Percentiles rank a stretch among this genome's conserved stretches.
Conservation (phyloP, 2,329 filamentous ascomycete species). For the Colletotrichum gloeosporioides region DNA sequence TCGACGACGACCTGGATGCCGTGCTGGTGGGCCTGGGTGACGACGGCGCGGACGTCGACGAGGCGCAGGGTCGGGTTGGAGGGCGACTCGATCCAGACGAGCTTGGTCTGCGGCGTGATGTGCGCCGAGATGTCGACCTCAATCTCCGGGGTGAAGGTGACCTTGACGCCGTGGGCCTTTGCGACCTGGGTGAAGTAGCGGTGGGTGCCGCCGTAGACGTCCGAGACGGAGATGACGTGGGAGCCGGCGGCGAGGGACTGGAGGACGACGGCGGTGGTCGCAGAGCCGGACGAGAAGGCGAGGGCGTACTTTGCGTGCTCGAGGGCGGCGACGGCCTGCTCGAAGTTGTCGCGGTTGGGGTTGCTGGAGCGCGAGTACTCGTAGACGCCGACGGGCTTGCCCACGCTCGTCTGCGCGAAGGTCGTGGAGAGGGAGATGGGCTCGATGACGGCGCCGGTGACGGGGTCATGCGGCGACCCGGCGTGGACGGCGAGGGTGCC, state of each 20-base stretch:
- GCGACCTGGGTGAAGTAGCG: slow-evolving; percentile 99
- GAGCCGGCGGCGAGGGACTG: slow-evolving; percentile 90
- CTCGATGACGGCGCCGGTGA: slow-evolving; percentile 94
- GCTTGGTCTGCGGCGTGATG: slow-evolving; percentile 86
- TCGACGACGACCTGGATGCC: slow-evolving; percentile 97
- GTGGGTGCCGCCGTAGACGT: slow-evolving; percentile 98
- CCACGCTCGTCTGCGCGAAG: slow-evolving; percentile 89
- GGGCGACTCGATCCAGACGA: slow-evolving; percentile 97
- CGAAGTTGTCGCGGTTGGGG: slow-evolving; percentile 95
- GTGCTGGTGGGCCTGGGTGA: slow-evolving; percentile 81
- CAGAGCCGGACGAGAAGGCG: slow-evolving; percentile 92
- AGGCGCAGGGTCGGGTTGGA: slow-evolving; percentile 93
- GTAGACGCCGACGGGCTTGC: slow-evolving; percentile 84
- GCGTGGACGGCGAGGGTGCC: slow-evolving; percentile 95
- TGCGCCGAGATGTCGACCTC: slow-evolving; percentile 85
- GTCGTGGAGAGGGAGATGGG: slow-evolving; percentile 96
- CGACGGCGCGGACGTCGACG: slow-evolving; percentile 90
- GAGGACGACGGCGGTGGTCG: slow-evolving; percentile 90
- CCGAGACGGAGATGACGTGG: slow-evolving; percentile 94
- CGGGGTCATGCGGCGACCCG: slow-evolving; percentile 86
- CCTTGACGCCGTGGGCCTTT: slow-evolving; percentile 88
- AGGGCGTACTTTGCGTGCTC: slow-evolving; percentile 93
- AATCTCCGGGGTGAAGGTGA: slow-evolving; percentile 93
- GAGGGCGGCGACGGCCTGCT: slow-evolving; percentile 86
- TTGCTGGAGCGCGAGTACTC: slow-evolving; percentile 96